phyloP scores from a whole-genome alignment of 257 asterid species.

The Schizonepeta tenuifolia region DNA sequence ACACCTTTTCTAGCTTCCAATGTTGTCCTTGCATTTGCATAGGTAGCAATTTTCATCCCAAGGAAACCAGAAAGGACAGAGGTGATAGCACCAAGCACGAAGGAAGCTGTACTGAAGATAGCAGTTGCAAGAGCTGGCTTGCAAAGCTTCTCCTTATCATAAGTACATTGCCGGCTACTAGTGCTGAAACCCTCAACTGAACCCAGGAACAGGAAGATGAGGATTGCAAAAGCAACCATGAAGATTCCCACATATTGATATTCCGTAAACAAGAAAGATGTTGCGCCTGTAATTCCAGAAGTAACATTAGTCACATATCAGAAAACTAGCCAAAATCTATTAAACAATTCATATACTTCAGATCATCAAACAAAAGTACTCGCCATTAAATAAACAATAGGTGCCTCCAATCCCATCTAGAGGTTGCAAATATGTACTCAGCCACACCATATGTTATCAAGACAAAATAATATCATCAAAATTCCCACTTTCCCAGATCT shows the following conservation, averaged over 20 bases:
- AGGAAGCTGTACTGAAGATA: slow-evolving; percentile 75
- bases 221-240: slow-evolving; percentile 93
- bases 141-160: slow-evolving; percentile 52
- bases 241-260: slow-evolving; percentile 82
- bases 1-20: slow-evolving; percentile 95
- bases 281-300: slow-evolving; percentile 67
- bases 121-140: slow-evolving; percentile 91
- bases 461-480: slow-evolving; percentile 7
- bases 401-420: not conserved
- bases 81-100: slow-evolving; percentile 88
- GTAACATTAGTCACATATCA: not conserved
- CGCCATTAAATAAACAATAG: not conserved
- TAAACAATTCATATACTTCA: not conserved
- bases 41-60: slow-evolving; percentile 97
- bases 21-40: slow-evolving; percentile 95
- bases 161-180: slow-evolving; percentile 55
- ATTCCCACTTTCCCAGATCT: not conserved
- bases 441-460: not conserved
- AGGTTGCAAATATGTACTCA: not conserved
- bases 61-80: slow-evolving; percentile 92
- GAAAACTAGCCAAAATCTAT: not conserved
- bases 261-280: slow-evolving; percentile 81
- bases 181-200: slow-evolving; percentile 92
- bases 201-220: slow-evolving; percentile 91
- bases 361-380: not conserved